Percentiles rank a stretch among this genome's conserved stretches.
These are phyloP conservation scores for Lathyrus aphaca DNA, from an alignment of 306 rosid species.

Conservation along the genomic window DNA sequence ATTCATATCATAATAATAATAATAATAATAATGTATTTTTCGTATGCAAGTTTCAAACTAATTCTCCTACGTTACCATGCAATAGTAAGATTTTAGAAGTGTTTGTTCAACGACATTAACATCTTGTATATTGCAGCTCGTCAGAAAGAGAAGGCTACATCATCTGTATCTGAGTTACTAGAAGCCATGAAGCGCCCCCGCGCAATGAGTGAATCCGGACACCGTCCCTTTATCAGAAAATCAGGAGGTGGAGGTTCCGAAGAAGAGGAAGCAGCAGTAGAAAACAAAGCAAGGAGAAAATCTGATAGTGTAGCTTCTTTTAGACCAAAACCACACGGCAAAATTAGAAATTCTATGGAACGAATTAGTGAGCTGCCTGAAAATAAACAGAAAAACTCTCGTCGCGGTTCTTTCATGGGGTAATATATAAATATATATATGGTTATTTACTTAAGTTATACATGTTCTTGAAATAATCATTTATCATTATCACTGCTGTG, in stretches of 20 bases:
- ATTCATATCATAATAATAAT: too few relatives aligned
- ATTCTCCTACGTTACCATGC: too few relatives aligned
- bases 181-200: slow-evolving; percentile 86
- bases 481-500: not conserved
- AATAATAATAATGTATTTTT: too few relatives aligned
- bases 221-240: slow-evolving; percentile 59
- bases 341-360: slow-evolving; percentile 56
- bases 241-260: slow-evolving; percentile 50
- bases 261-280: slow-evolving; percentile 45
- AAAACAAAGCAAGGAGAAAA: slow-evolving; percentile 50
- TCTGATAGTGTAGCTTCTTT: slow-evolving; percentile 64
- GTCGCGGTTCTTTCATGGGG: slow-evolving; percentile 88
- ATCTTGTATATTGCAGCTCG: slow-evolving; percentile 67
- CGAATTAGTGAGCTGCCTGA: slow-evolving; percentile 75
- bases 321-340: slow-evolving; percentile 53
- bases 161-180: slow-evolving; percentile 71
- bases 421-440: slow-evolving; percentile 46
- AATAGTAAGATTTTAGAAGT: not conserved
- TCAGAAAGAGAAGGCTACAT: slow-evolving; percentile 78
- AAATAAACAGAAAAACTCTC: slow-evolving; percentile 59
- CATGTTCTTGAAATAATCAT: not conserved
- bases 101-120: slow-evolving; percentile 26
- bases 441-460: slow-evolving; percentile 21
- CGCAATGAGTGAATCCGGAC: slow-evolving; percentile 77
- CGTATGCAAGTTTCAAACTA: too few relatives aligned